phyloP scores from a whole-genome alignment of 2,329 filamentous ascomycete genomes.

The Curvularia sp. region DNA sequence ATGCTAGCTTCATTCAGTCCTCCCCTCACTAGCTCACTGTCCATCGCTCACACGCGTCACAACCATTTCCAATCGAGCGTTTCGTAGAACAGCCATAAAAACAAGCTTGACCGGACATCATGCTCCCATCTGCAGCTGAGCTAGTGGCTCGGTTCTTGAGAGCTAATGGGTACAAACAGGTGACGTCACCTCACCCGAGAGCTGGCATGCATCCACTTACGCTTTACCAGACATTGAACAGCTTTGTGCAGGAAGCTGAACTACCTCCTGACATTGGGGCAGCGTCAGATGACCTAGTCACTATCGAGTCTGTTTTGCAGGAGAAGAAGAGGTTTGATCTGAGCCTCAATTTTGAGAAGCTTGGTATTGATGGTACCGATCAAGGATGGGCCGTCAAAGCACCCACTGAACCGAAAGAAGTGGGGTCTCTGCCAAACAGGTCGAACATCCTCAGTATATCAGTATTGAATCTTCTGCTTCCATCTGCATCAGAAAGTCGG shows the following conservation, averaged over 20 bases:
- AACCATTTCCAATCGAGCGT: not conserved
- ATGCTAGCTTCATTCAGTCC: conserved; percentile 7
- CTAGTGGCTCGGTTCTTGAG: conserved; percentile 53
- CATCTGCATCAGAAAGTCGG: conserved; percentile 16
- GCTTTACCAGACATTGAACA: conserved; percentile 59
- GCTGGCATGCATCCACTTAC: conserved; percentile 16
- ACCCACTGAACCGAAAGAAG: conserved; percentile 53
- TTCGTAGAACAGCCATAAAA: not conserved
- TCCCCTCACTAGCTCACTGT: not conserved
- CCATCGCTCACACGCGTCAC: not conserved
- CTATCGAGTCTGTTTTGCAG: conserved; percentile 65
- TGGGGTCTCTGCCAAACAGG: conserved; percentile 54
- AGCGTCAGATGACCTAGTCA: conserved; percentile 55
- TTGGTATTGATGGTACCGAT: conserved; percentile 54
- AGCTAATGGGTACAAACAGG: conserved; percentile 52
- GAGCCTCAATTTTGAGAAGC: conserved; percentile 62
- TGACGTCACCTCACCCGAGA: conserved; percentile 25
- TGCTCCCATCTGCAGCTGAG: conserved; percentile 50
- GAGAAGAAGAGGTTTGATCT: conserved; percentile 67
- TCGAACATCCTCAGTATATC: conserved; percentile 63
- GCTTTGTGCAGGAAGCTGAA: conserved; percentile 65
- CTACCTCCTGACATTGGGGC: conserved; percentile 59
- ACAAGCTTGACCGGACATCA: conserved; percentile 3
- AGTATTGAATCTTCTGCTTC: conserved; percentile 49
- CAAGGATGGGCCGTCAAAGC: conserved; percentile 57